Evolutionary conservation across 306 rosid species (phyloP).

Genomic region (Vigna radiata): DNA sequence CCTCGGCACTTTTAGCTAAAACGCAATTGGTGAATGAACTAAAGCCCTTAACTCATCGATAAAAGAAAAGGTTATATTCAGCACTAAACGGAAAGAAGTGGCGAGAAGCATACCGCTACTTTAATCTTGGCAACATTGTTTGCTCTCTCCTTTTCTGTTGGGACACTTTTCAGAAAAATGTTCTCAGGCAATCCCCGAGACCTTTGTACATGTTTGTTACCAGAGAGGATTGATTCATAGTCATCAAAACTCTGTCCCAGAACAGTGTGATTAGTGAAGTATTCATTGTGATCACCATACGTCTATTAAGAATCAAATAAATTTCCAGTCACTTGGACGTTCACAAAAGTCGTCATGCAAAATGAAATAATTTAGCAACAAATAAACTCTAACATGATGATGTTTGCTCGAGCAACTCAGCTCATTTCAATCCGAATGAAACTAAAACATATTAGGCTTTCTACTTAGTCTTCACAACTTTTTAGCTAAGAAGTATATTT

Average conservation of each 20-base stretch:
- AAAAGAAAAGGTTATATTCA: neutral
- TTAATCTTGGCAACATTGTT: constrained; percentile 81
- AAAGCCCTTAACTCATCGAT: constrained; percentile 10
- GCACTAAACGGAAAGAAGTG: neutral
- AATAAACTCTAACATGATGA: neutral
- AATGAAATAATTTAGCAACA: constrained; percentile 21
- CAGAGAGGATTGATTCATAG: constrained; percentile 50
- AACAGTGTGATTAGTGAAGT: constrained; percentile 38
- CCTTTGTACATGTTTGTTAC: constrained; percentile 53
- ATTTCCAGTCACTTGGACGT: constrained; percentile 20
- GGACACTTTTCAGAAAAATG: constrained; percentile 59
- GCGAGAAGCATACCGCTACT: constrained; percentile 75
- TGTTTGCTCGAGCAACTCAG: constrained; percentile 6
- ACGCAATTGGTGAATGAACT: constrained; percentile 30
- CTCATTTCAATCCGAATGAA: constrained; percentile 8
- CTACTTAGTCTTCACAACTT: neutral
- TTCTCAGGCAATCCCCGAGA: constrained; percentile 64
- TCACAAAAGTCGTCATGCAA: constrained; percentile 13
- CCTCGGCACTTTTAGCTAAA: constrained; percentile 16
- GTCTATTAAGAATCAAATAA: constrained; percentile 45
- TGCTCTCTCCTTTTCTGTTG: constrained; percentile 77
- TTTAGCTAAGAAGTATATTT: neutral
- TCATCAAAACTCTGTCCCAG: constrained; percentile 63
- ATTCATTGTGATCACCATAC: constrained; percentile 45
- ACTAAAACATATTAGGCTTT: neutral